Evolutionary conservation across 441 rosid species (phyloP).

Genomic region (Populus tomentosa): DNA sequence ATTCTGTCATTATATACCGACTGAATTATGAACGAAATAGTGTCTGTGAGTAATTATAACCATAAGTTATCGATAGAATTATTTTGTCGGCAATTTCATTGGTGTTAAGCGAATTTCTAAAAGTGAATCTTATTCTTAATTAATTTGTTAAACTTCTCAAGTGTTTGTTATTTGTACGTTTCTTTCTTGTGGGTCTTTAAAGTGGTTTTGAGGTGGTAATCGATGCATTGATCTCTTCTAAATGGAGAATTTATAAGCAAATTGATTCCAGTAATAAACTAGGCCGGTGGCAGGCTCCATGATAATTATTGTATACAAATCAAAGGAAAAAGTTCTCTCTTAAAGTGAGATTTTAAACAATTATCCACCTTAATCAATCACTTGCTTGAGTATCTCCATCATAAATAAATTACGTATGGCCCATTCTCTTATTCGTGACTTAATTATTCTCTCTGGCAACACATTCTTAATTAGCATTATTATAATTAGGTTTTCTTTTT

Average conservation of each 20-base stretch:
- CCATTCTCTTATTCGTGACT: background rate
- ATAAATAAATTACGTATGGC: background rate
- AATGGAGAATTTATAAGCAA: background rate
- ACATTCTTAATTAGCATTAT: no score
- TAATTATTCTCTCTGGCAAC: background rate
- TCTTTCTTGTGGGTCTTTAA: no score
- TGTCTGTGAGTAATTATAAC: no score
- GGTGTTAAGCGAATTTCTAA: no score
- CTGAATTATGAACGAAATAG: no score
- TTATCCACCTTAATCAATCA: constrained; percentile 12
- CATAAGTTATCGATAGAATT: no score
- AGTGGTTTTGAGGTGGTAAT: no score
- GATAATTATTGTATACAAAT: constrained; percentile 6
- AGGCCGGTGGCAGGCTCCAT: background rate
- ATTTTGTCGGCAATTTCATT: no score
- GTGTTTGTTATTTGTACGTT: no score
- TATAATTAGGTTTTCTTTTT: background rate
- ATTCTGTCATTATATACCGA: no score
- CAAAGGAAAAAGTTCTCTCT: constrained; percentile 3
- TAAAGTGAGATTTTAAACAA: background rate
- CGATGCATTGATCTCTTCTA: background rate
- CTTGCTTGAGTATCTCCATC: background rate
- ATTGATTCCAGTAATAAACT: background rate
- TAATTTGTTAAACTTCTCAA: no score
- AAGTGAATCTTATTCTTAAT: no score